phyloP scores from a whole-genome alignment of 2,329 filamentous ascomycete genomes.

The Pseudofabraea citricarpa region DNA sequence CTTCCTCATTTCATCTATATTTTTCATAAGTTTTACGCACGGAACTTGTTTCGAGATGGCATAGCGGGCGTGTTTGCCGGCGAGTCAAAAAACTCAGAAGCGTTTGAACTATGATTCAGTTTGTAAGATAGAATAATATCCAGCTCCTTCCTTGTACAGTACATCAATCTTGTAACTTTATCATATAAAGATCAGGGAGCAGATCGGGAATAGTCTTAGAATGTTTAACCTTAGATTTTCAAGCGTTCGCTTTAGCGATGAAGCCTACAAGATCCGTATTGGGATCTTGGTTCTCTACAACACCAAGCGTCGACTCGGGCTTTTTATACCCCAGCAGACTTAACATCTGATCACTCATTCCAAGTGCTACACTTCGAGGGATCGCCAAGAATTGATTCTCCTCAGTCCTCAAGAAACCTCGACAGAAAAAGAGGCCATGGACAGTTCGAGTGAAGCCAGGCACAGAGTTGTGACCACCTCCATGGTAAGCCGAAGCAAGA shows the following conservation, averaged over 20 bases:
- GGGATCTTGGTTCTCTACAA: slow-evolving; percentile 23
- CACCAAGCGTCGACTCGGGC: slow-evolving; percentile 25
- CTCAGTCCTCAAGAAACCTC: slow-evolving; percentile 26
- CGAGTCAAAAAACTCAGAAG: too few species aligned
- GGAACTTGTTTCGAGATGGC: slow-evolving; percentile 10
- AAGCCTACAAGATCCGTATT: background rate
- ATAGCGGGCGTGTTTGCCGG: slow-evolving; percentile 5
- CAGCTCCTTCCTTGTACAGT: too few species aligned
- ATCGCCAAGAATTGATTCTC: slow-evolving; percentile 31
- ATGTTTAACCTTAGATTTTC: too few species aligned
- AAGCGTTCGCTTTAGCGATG: background rate
- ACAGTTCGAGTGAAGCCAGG: slow-evolving; percentile 21
- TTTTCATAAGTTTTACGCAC: slow-evolving; percentile 9
- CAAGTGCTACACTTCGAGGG: slow-evolving; percentile 23
- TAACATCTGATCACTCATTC: slow-evolving; percentile 29
- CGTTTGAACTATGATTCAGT: too few species aligned
- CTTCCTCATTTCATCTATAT: slow-evolving; percentile 1
- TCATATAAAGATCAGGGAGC: too few species aligned
- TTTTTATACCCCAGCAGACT: slow-evolving; percentile 30
- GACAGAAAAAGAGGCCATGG: slow-evolving; percentile 28
- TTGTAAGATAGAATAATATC: too few species aligned
- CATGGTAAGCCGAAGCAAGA: slow-evolving; percentile 28
- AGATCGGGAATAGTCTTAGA: too few species aligned
- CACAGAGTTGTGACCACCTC: slow-evolving; percentile 26
- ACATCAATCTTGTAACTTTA: too few species aligned